These are phyloP conservation scores for Fusarium zealandicum DNA, from an alignment of 2,329 filamentous ascomycete species.

Conservation along the genomic window DNA sequence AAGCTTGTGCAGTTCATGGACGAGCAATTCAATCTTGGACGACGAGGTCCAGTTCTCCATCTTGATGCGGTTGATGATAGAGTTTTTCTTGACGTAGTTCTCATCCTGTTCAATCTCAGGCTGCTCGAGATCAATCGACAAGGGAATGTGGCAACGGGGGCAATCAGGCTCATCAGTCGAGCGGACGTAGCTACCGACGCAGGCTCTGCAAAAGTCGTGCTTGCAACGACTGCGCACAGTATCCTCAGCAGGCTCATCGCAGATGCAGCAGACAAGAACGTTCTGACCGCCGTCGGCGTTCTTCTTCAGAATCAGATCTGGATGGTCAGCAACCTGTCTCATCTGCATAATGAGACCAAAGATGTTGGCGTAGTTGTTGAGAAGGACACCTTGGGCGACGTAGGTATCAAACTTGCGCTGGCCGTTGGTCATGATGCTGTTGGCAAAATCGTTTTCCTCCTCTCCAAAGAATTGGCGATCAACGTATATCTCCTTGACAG, in stretches of 20 bases:
- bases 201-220: constrained; percentile 70
- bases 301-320: constrained; percentile 91
- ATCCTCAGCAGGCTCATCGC: constrained; percentile 95
- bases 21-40: constrained; percentile 95
- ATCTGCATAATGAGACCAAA: constrained; percentile 99
- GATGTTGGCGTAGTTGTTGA: constrained; percentile 99
- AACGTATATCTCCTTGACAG: constrained; percentile 90
- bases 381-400: constrained; percentile 88
- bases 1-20: constrained; percentile 91
- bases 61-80: constrained; percentile 97
- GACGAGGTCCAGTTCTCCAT: constrained; percentile 99
- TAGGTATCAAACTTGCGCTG: constrained; percentile 94
- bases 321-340: constrained; percentile 96
- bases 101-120: constrained; percentile 95
- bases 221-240: constrained; percentile 90
- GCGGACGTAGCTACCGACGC: constrained; percentile 65
- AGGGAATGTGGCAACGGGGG: constrained; percentile 87
- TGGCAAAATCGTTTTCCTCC: constrained; percentile 93
- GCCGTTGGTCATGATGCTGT: constrained; percentile 93
- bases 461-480: constrained; percentile 97
- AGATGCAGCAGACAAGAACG: constrained; percentile 89
- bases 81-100: constrained; percentile 86
- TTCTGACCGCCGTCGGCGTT: constrained; percentile 87
- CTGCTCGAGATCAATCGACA: constrained; percentile 92
- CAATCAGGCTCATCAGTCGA: constrained; percentile 82